Base-by-base conservation (phyloP, 75 land plant species). In the Pinus taeda region DNA sequence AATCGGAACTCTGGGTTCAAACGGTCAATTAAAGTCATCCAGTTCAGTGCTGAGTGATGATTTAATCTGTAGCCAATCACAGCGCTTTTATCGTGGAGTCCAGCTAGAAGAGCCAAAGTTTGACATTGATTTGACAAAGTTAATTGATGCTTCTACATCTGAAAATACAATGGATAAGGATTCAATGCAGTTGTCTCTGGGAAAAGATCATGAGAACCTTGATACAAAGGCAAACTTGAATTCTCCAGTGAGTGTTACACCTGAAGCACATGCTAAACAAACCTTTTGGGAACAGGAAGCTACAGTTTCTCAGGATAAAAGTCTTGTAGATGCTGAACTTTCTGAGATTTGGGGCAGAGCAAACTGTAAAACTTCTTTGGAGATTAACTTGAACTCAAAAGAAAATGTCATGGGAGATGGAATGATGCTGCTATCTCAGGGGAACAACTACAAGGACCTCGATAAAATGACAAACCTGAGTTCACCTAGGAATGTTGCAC, bases 181-280 rank as follows among this genome's bases (percentile, higher is more conserved):
- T 66, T 18, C 18, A 36, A 30, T 33, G 18, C 70, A 15, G 36
- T 39, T 29, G 1, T 33, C 42, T 36, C 36, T 4, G 8, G 36
- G 42, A 66, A 33, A 15, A 37, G 22, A 42, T 42, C 12, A 21
- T 9, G 49, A 15, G 49, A 9, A 69, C 22, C 42, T 21, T 69
- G 39, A 69, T 39, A 42, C 22, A 69, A 69, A 69, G 55, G n/a
- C 21, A 69, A 39, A 69, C 12, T n/a, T 39, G 72, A 69, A 39
- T 42, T 69, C 72, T 69, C 24, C 21, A 42, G 42, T 42, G n/a
- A 69, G 11, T 39, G 72, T 39, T 42, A 69, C 71, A 42, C 36
- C 53, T n/a, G n/a, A 69, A 69, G 53, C 36, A 42, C 71, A 39
- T 9, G 49, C 13, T 33, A 45, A 69, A n/a, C 24, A 39, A 21